A percentile compares a stretch with the other conserved stretches of the same genome.
Evolutionary conservation across 306 rosid genomes (phyloP).

Genomic region (Notholithocarpus densiflorus): DNA sequence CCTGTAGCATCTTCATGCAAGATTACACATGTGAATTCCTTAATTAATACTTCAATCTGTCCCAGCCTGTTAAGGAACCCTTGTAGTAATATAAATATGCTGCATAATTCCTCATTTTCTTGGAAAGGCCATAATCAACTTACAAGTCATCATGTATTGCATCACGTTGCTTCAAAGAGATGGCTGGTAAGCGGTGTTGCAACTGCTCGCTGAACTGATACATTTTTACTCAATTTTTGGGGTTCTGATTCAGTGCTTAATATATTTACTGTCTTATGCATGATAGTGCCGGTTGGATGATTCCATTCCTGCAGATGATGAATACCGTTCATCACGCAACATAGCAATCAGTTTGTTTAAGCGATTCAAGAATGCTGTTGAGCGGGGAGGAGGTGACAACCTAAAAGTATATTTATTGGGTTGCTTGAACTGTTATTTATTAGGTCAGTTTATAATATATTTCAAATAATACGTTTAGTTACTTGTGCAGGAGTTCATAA

Average conservation of each 20-base stretch:
- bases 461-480: slow-evolving; percentile 18
- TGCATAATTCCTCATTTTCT: slow-evolving; percentile 40
- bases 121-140: slow-evolving; percentile 56
- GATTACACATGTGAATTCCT: slow-evolving; percentile 48
- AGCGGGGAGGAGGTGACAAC: slow-evolving; percentile 93
- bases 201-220: background rate
- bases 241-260: slow-evolving; percentile 14
- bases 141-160: slow-evolving; percentile 44
- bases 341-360: slow-evolving; percentile 87
- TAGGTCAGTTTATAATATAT: slow-evolving; percentile 1
- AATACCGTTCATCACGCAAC: slow-evolving; percentile 90
- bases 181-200: slow-evolving; percentile 58
- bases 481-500: slow-evolving; percentile 72
- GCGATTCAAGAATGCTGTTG: slow-evolving; percentile 75
- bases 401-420: slow-evolving; percentile 59
- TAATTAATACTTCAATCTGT: slow-evolving; percentile 20
- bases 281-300: slow-evolving; percentile 65
- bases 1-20: slow-evolving; percentile 50
- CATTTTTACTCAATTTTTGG: background rate
- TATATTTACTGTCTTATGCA: slow-evolving; percentile 1
- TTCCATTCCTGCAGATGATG: slow-evolving; percentile 68
- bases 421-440: slow-evolving; percentile 19
- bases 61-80: slow-evolving; percentile 33
- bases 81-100: slow-evolving; percentile 23
- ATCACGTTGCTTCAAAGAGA: slow-evolving; percentile 51